Evolutionary conservation across 768 basidiomycete species (phyloP).

Genomic region (Hortiboletus campestris): DNA sequence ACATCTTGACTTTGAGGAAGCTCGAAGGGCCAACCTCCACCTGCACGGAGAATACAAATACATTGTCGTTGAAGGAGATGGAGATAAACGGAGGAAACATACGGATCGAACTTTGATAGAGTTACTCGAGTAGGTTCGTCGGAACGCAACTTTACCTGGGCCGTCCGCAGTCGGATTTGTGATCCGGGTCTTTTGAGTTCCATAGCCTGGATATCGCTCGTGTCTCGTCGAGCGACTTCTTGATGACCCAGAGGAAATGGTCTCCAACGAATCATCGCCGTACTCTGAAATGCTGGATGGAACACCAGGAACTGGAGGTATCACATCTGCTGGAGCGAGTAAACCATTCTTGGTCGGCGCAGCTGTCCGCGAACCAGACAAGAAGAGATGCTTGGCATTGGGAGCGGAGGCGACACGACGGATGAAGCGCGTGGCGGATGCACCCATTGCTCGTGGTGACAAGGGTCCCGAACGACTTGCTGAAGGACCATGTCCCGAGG

Average conservation of each 20-base stretch:
- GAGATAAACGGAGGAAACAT: conserved; percentile 27
- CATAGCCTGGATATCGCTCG: conserved; percentile 29
- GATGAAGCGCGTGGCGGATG: conserved; percentile 83
- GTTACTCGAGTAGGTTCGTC: conserved; percentile 95
- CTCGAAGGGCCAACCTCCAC: conserved; percentile 93
- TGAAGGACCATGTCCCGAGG: conserved; percentile 28
- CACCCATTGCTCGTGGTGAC: conserved; percentile 66
- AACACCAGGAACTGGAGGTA: conserved; percentile 54
- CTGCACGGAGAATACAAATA: conserved; percentile 36
- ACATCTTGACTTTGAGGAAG: conserved; percentile 94
- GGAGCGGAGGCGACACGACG: conserved; percentile 96
- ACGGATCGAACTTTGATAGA: conserved; percentile 93
- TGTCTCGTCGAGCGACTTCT: conserved; percentile 48
- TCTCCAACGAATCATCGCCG: conserved; percentile 72
- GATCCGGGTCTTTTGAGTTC: conserved; percentile 42
- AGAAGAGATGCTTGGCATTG: conserved; percentile 90
- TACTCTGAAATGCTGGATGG: conserved; percentile 52
- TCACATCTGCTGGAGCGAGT: conserved; percentile 63
- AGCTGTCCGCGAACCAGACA: conserved; percentile 52
- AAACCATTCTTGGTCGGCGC: conserved; percentile 74
- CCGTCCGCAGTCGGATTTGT: conserved; percentile 45
- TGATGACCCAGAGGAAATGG: conserved; percentile 74
- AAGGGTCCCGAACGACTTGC: conserved; percentile 48
- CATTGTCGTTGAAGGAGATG: neutral
- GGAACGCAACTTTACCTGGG: conserved; percentile 71